phyloP scores from a whole-genome alignment of 1,284 basidiomycete genomes.

The Trichosporon inkin region DNA sequence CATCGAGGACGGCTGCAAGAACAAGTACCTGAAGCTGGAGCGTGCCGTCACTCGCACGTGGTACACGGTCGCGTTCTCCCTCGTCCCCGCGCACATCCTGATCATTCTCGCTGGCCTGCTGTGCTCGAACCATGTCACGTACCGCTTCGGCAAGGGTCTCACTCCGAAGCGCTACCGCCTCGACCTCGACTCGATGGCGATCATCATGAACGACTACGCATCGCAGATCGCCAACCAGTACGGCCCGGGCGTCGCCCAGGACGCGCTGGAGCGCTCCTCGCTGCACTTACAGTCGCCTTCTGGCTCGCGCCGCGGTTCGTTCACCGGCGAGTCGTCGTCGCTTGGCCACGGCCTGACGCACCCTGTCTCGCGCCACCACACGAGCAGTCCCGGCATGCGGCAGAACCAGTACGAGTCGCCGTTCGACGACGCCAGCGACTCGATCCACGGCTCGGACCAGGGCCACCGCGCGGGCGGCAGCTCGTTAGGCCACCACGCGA shows the following conservation, averaged over 20 bases:
- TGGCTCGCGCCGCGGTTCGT: slow-evolving; percentile 13
- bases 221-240: slow-evolving; percentile 52
- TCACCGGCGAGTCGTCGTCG: slow-evolving; percentile 8
- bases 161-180: slow-evolving; percentile 68
- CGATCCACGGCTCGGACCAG: slow-evolving; percentile 11
- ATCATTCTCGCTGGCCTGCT: slow-evolving; percentile 63
- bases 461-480: slow-evolving; percentile 10
- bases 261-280: slow-evolving; percentile 42
- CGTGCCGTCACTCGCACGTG: slow-evolving; percentile 56
- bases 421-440: slow-evolving; percentile 14
- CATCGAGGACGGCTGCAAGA: slow-evolving; percentile 65
- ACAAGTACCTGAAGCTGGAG: slow-evolving; percentile 61
- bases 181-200: slow-evolving; percentile 61
- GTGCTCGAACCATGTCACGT: slow-evolving; percentile 69
- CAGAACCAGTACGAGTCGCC: slow-evolving; percentile 16
- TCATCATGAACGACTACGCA: slow-evolving; percentile 69
- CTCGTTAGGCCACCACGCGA: slow-evolving; percentile 1
- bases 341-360: slow-evolving; percentile 5
- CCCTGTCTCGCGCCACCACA: slow-evolving; percentile 7
- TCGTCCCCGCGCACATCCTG: slow-evolving; percentile 61
- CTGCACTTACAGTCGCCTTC: slow-evolving; percentile 28
- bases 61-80: slow-evolving; percentile 61
- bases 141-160: slow-evolving; percentile 71
- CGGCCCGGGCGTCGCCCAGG: slow-evolving; percentile 44
- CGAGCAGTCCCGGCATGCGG: background rate